A percentile compares a stretch with the other conserved stretches of the same genome.
Evolutionary conservation across 225 moss, liverwort and hornwort genomes (phyloP).

Genomic region (Rhytidiadelphus loreus): DNA sequence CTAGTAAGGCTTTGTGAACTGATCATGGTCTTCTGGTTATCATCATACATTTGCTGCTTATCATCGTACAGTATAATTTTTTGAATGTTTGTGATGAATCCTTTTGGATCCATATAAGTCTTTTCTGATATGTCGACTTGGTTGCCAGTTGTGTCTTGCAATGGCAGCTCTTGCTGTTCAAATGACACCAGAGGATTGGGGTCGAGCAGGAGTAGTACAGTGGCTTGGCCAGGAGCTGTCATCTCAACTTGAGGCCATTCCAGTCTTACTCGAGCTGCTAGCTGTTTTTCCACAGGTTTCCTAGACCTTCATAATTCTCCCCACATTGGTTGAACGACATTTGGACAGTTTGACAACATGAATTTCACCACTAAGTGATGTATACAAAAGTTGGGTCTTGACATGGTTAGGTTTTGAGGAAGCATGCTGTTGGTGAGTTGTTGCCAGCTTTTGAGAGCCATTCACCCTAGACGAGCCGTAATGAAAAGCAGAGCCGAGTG

Average conservation of each 20-base stretch:
- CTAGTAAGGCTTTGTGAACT: not conserved
- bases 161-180: slow-evolving; percentile 93
- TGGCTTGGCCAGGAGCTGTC: slow-evolving; percentile 85
- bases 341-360: slow-evolving; percentile 1
- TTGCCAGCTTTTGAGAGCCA: slow-evolving; percentile 50
- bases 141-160: slow-evolving; percentile 80
- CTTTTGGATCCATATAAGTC: not conserved
- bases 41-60: not conserved
- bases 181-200: slow-evolving; percentile 85
- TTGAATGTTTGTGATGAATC: not conserved
- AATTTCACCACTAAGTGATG: slow-evolving; percentile 18
- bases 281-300: slow-evolving; percentile 90
- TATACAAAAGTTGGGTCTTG: slow-evolving; percentile 34
- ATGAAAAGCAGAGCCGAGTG: slow-evolving; percentile 44
- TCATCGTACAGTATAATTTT: not conserved
- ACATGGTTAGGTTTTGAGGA: slow-evolving; percentile 42
- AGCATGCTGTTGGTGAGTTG: slow-evolving; percentile 54
- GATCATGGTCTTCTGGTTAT: not conserved
- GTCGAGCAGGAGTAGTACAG: slow-evolving; percentile 73
- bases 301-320: not conserved
- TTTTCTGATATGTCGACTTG: slow-evolving; percentile 4
- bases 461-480: slow-evolving; percentile 29
- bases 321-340: not conserved
- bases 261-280: slow-evolving; percentile 81
- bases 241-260: slow-evolving; percentile 67